These are phyloP conservation scores for Casaregolazyma suthepensis DNA, from an alignment of 1,139 yeast genomes.

Conservation along the genomic window DNA sequence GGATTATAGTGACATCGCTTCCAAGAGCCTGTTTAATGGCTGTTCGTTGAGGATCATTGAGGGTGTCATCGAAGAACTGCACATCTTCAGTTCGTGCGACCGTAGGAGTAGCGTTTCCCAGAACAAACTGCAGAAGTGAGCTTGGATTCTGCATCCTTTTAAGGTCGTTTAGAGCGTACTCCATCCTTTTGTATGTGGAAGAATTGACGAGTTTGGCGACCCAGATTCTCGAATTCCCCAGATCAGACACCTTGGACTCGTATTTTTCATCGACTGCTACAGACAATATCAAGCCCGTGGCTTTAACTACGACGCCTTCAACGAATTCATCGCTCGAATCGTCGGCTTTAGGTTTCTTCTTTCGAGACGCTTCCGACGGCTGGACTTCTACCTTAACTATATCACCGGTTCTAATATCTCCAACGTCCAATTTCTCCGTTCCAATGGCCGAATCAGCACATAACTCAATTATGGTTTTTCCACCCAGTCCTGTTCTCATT, in stretches of 20 bases:
- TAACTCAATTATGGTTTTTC: conserved; percentile 64
- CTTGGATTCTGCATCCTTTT: conserved; percentile 38
- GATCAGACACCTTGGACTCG: conserved; percentile 29
- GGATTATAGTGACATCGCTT: conserved; percentile 51
- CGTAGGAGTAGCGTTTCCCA: conserved; percentile 24
- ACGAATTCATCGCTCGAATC: conserved; percentile 30
- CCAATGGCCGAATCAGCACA: conserved; percentile 52
- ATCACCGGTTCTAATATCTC: conserved; percentile 71
- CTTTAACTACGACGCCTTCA: conserved; percentile 59
- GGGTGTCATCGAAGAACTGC: conserved; percentile 42
- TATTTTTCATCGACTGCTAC: conserved; percentile 56
- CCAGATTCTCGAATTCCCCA: conserved; percentile 32
- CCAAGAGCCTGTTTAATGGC: conserved; percentile 50
- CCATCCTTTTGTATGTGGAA: conserved; percentile 63
- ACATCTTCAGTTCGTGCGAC: conserved; percentile 18
- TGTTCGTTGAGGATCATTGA: conserved; percentile 70
- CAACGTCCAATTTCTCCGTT: conserved; percentile 42
- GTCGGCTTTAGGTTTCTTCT: conserved; percentile 21
- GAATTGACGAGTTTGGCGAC: conserved; percentile 35
- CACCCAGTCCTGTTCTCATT: conserved; percentile 74
- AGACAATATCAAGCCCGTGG: conserved; percentile 41
- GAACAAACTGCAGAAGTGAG: conserved; percentile 22
- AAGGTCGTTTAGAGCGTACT: conserved; percentile 67
- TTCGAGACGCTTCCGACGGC: conserved; percentile 16
- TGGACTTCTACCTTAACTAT: conserved; percentile 37